Percentiles rank a stretch among this genome's conserved stretches.
These are phyloP conservation scores for Aphanoascus verrucosus DNA, from an alignment of 2,329 filamentous ascomycete species.

Conservation along the genomic window DNA sequence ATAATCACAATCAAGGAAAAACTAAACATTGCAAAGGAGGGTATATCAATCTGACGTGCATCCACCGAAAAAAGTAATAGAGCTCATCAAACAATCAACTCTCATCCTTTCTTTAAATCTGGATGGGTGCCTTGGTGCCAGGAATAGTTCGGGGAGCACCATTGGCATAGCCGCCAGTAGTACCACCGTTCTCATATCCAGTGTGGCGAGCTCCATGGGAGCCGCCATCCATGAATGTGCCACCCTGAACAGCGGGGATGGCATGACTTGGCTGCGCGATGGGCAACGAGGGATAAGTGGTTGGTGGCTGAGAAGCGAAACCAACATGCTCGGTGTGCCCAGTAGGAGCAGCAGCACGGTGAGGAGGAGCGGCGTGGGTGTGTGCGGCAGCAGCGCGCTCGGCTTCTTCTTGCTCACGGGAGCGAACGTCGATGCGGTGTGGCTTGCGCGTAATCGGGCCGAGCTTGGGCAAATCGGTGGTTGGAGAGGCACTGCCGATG, in stretches of 20 bases:
- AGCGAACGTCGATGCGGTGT: constrained; percentile 34
- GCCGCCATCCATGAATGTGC: neutral
- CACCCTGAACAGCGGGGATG: neutral
- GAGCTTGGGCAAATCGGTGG: constrained; percentile 55
- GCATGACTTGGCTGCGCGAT: neutral
- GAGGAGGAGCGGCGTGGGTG: neutral
- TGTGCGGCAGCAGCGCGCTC: neutral
- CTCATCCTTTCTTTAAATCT: neutral
- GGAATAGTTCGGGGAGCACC: constrained; percentile 3
- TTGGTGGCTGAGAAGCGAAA: neutral
- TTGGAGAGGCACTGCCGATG: constrained; percentile 66
- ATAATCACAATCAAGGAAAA: neutral
- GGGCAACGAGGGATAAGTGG: neutral
- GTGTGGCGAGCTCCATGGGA: neutral
- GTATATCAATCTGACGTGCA: constrained; percentile 5
- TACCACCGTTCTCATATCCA: neutral
- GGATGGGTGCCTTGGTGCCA: constrained; percentile 6
- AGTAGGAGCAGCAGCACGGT: neutral
- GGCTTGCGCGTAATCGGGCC: constrained; percentile 49
- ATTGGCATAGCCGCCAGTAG: neutral
- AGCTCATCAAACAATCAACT: no score
- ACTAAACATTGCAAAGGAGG: constrained; percentile 1
- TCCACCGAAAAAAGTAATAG: neutral
- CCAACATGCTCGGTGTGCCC: neutral
- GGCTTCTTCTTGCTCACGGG: constrained; percentile 6